Evolutionary conservation across 441 rosid species (phyloP).

Genomic region (Bruguiera hainesii): DNA sequence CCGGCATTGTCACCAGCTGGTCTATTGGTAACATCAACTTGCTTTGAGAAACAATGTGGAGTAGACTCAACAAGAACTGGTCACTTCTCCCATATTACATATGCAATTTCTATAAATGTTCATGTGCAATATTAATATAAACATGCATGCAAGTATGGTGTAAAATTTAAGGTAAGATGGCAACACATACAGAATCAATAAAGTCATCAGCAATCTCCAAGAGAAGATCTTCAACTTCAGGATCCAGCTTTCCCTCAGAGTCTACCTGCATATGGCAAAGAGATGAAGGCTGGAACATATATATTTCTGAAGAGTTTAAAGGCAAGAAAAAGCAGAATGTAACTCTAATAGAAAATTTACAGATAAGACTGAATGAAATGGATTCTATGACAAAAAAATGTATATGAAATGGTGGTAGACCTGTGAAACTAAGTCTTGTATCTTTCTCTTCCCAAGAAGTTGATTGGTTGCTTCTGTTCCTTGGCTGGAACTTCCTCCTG

Average conservation of each 20-base stretch:
- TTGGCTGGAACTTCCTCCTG: constrained; percentile 98
- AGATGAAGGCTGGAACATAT: constrained; percentile 5
- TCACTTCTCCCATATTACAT: background rate
- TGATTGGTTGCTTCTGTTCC: constrained; percentile 97
- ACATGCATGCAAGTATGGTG: background rate
- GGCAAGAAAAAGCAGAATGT: constrained; percentile 7
- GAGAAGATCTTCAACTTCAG: constrained; percentile 92
- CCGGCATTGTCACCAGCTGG: too few relatives aligned
- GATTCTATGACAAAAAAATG: too few relatives aligned
- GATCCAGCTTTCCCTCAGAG: constrained; percentile 67
- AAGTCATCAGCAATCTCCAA: constrained; percentile 95
- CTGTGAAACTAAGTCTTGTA: constrained; percentile 96
- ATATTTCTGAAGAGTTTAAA: constrained; percentile 13
- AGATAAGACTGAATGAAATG: too few relatives aligned
- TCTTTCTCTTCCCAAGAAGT: constrained; percentile 96
- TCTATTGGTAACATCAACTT: too few relatives aligned
- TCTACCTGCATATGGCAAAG: constrained; percentile 61
- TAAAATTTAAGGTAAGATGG: constrained; percentile 14
- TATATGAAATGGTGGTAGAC: constrained; percentile 33
- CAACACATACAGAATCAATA: constrained; percentile 78
- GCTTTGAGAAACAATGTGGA: too few relatives aligned
- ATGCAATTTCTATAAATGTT: background rate
- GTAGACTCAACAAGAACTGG: too few relatives aligned
- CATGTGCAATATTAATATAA: background rate
- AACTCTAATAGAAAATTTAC: background rate